A percentile compares a stretch with the other conserved stretches of the same genome.
Evolutionary conservation across 2,329 filamentous ascomycete species (phyloP).

Genomic region (Diplodia intermedia): DNA sequence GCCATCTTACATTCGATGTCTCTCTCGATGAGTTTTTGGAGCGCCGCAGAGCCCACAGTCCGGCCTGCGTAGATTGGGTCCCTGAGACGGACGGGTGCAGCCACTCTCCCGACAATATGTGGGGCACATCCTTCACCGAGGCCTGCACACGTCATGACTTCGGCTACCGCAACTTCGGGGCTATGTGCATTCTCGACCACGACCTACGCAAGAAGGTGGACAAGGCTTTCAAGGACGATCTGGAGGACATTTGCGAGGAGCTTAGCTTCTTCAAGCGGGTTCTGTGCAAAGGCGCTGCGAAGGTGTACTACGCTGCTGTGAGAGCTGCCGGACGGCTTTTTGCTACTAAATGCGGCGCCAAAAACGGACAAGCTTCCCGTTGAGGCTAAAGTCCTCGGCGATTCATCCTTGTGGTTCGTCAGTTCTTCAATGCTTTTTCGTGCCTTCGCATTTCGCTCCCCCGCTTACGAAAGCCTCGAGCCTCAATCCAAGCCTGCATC

Average conservation of each 20-base stretch:
- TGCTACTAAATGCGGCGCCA: background rate
- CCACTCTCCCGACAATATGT: background rate
- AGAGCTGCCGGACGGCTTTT: background rate
- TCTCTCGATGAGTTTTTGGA: conserved; percentile 5
- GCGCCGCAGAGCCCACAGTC: too few relatives aligned
- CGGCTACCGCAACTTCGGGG: conserved; percentile 1
- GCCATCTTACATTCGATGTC: background rate
- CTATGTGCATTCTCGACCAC: background rate
- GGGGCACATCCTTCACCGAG: background rate
- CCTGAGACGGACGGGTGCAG: conserved; percentile 1
- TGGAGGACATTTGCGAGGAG: conserved; percentile 3
- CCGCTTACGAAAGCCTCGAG: background rate
- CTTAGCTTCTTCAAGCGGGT: background rate
- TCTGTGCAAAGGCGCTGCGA: background rate
- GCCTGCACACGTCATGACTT: conserved; percentile 26
- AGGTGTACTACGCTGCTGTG: conserved; percentile 13
- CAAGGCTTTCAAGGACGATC: background rate
- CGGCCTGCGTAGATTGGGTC: background rate
- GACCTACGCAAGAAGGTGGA: conserved; percentile 12
- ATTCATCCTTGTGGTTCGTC: too few relatives aligned
- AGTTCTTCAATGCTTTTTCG: too few relatives aligned
- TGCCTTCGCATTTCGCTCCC: too few relatives aligned
- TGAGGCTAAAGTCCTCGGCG: too few relatives aligned
- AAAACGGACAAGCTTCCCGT: too few relatives aligned
- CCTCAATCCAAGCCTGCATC: conserved; percentile 1